Evolutionary conservation across 441 rosid species (phyloP), one percentile per base, ranked within the genome.

Genomic region (Brassica balearica): DNA sequence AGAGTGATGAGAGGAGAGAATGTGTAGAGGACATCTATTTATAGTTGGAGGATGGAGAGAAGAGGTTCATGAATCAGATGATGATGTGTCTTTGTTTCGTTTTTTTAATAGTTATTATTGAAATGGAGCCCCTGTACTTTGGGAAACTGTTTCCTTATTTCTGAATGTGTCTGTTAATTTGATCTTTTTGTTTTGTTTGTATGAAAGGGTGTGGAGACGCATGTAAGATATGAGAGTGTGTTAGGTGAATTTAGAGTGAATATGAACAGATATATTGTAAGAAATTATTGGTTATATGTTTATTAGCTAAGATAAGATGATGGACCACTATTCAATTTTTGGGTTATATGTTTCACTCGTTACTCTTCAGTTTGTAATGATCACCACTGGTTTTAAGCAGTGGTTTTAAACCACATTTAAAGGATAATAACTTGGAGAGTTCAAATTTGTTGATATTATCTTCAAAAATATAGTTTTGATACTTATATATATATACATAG

Each of bases 11-110:
- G 66, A 20, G 43, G 12, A 53, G 65, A 56, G 65, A 69, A 6
- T 3, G 48, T 11, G 75, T 56, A 12, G 66, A 15, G 60, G 22
- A 1, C 69, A 15, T 1, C 2, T 80, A 41, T 75, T 2, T 75
- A 80, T 80, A 80, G 48, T 53, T 51, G 55, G 68, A 63, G 9
- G 64, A 15, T 8, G 59, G 59, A 61, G 48, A 63, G 23, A 19
- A 41, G 23, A 75, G 82, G 71, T 74, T 68, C 82, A 74, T 74
- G 73, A 70, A 74, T 80, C 65, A 69, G 73, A 53, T 74, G 82
- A 71, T 80, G 72, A 70, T 38, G 62, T 74, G 76, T 78, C 61
- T 60, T 7, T 11, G 68, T 51, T 36, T 67, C 55, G 3, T 5
- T 79, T 41, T 73, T 14, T 12, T 22, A 34, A 8, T 5, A 3